Evolutionary conservation across 2,329 filamentous ascomycete genomes (phyloP).

Genomic region (Teratosphaeria epicoccoides): DNA sequence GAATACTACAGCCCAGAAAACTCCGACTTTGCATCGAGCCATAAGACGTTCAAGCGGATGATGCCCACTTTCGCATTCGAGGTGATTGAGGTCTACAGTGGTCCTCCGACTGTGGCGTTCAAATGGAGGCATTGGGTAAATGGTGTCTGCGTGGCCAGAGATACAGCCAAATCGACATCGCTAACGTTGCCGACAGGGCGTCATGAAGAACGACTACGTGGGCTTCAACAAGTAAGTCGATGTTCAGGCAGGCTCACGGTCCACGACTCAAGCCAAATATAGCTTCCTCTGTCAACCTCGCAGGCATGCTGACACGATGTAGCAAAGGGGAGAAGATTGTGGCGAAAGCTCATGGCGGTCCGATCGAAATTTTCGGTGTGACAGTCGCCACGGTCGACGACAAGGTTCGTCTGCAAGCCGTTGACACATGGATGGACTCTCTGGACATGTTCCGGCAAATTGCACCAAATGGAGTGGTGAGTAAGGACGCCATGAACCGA

Average conservation of each 20-base stretch:
- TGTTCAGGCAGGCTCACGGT: neutral
- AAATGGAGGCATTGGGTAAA: slow-evolving; percentile 54
- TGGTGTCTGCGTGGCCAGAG: neutral
- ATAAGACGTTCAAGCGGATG: slow-evolving; percentile 63
- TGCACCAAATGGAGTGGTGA: slow-evolving; percentile 38
- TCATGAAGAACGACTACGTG: slow-evolving; percentile 56
- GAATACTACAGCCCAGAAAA: slow-evolving; percentile 53
- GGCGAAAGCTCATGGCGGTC: slow-evolving; percentile 49
- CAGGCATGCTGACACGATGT: slow-evolving; percentile 13
- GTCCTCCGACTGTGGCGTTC: slow-evolving; percentile 52
- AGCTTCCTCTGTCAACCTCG: slow-evolving; percentile 3
- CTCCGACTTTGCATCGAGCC: slow-evolving; percentile 52
- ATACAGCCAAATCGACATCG: neutral
- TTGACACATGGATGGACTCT: slow-evolving; percentile 58
- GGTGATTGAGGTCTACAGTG: slow-evolving; percentile 56
- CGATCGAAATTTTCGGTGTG: slow-evolving; percentile 54
- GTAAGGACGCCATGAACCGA: slow-evolving; percentile 32
- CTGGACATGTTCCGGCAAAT: slow-evolving; percentile 59
- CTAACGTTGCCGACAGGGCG: slow-evolving; percentile 28
- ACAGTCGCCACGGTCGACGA: slow-evolving; percentile 53
- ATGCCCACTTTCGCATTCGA: slow-evolving; percentile 66
- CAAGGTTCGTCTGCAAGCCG: slow-evolving; percentile 45
- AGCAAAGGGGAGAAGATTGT: slow-evolving; percentile 54
- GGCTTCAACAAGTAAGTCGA: slow-evolving; percentile 50
- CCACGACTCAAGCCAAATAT: neutral